Evolutionary conservation across 108 stramenopile genomes (phyloP), one percentile per base, ranked within the genome.

Genomic region (Schizochytrium sp.): DNA sequence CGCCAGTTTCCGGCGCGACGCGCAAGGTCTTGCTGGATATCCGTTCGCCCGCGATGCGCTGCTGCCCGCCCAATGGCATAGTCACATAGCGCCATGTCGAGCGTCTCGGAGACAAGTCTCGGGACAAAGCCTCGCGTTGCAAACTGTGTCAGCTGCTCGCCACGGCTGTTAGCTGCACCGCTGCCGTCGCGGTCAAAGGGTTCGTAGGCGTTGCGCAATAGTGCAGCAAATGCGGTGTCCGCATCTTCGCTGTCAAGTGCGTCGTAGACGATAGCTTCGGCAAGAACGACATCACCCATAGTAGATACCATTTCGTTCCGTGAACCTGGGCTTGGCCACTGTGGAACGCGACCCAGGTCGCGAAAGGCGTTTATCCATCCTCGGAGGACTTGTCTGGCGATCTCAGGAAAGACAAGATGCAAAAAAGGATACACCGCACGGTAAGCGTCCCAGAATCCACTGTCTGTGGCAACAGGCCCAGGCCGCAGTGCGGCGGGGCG

Each of bases 401-500:
- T 12, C 43, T 91, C 90, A 2, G 89, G 89, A 41, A 88, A 91
- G 5, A 71, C 58, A 0, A 91, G 58, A 6, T 60, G 25, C 0
- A 91, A 48, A 0, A 91, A n/a, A 0, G 91, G 89, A 34, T 91
- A 91, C 19, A 91, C 91, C 28, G 91, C 88, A 10, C 91, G 76
- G 51, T 89, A 91, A 19, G 91, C 89, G 87, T 91, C 91, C 91
- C 91, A 91, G 34, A 91, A 89, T 5, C 91, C 91, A 43, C 89
- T 91, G 59, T 91, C 91, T 5, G 91, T 91, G 21, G 87, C 87
- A 21, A 91, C 57, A 5, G 53, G 28, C 5, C 91, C 91, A 3
- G 60, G 25, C 28, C 21, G 57, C 5, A 88, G 59, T 10, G 29
- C 16, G 5, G 60, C 89, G 55, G 47, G 41, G 5, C 10, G 6